A percentile compares a stretch with the other conserved stretches of the same genome.
Evolutionary conservation across 805 yeast genomes (phyloP).

Genomic region (Spencermartinsiella europaea): DNA sequence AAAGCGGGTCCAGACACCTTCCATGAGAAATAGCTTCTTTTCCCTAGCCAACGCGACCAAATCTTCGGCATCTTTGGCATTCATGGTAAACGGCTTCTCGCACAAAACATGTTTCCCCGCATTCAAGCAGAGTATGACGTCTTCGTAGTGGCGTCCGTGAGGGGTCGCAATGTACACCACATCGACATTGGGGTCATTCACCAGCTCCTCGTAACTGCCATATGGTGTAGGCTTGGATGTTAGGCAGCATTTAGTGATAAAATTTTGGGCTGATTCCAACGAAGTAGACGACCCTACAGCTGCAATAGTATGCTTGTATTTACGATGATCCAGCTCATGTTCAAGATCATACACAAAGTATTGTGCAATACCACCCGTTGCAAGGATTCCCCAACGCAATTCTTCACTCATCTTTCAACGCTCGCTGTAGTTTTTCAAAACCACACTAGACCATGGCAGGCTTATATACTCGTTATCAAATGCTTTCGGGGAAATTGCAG

Average conservation of each 20-base stretch:
- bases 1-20: conserved; percentile 33
- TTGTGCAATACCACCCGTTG: conserved; percentile 20
- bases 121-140: conserved; percentile 37
- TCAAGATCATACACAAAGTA: conserved; percentile 19
- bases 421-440: no score
- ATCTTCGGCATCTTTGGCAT: conserved; percentile 37
- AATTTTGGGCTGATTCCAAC: conserved; percentile 16
- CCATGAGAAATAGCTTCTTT: conserved; percentile 45
- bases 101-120: conserved; percentile 46
- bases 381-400: conserved; percentile 8
- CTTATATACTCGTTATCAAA: no score
- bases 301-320: conserved; percentile 14
- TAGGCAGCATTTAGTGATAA: conserved; percentile 7
- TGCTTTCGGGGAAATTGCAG: no score
- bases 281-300: conserved; percentile 21
- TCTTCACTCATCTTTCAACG: no score
- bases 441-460: no score
- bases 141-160: conserved; percentile 45
- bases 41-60: conserved; percentile 38
- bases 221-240: conserved; percentile 8
- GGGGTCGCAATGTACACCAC: conserved; percentile 50
- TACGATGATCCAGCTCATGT: conserved; percentile 11
- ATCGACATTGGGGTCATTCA: conserved; percentile 37
- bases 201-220: conserved; percentile 38
- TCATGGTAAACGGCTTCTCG: conserved; percentile 49